Conservation (phyloP, 441 rosid species). For the Erodium chrysanthum region DNA sequence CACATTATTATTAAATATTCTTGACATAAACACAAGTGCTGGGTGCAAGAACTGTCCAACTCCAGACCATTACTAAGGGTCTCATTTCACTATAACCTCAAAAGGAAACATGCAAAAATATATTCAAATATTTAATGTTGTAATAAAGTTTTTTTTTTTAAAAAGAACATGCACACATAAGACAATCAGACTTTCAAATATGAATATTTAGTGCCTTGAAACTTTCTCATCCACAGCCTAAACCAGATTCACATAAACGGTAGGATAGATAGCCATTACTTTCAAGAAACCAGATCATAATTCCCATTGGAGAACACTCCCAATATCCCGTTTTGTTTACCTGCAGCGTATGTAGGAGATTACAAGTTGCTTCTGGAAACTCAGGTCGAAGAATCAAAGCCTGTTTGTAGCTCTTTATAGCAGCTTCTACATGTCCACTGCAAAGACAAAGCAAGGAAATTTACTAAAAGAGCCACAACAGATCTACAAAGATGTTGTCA, state of each 20-base stretch:
- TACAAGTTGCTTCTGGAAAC: constrained; percentile 98
- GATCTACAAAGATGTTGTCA: neutral
- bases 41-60: neutral
- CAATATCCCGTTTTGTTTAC: constrained; percentile 25
- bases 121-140: no score
- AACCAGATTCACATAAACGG: neutral
- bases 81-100: no score
- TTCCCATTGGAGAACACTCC: neutral
- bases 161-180: no score
- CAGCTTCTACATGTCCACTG: constrained; percentile 92
- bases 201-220: neutral
- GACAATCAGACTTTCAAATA: no score
- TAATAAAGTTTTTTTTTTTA: no score
- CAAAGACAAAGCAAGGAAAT: constrained; percentile 5
- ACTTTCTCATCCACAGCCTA: neutral
- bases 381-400: constrained; percentile 76
- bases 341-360: constrained; percentile 90
- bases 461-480: neutral
- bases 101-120: no score
- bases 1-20: no score
- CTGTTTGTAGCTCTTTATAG: constrained; percentile 86
- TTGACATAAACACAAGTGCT: neutral
- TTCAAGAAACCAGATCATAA: neutral
- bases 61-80: no score
- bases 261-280: neutral